Percentiles rank a stretch among this genome's conserved stretches.
Evolutionary conservation across 2,329 filamentous ascomycete species (phyloP).

Genomic region (Epichloe elymi): DNA sequence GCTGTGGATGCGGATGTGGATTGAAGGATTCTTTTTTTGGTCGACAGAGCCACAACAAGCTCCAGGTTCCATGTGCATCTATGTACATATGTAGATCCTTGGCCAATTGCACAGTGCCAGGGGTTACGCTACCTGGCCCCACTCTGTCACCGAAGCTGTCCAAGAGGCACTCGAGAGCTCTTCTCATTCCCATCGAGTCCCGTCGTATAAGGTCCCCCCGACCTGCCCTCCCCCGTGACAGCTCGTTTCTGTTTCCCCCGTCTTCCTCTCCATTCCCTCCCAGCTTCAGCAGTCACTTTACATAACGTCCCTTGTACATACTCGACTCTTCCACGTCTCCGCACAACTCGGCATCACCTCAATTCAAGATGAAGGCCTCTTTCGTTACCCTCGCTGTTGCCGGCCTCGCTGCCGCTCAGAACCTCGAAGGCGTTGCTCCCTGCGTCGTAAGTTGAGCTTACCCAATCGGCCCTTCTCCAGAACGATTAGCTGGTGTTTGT

Average conservation of each 20-base stretch:
- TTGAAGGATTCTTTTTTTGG: no score
- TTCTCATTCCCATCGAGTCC: background rate
- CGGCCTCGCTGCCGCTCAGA: constrained; percentile 25
- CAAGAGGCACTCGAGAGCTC: background rate
- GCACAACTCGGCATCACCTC: background rate
- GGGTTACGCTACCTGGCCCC: background rate
- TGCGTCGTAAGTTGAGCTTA: constrained; percentile 26
- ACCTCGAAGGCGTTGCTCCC: constrained; percentile 20
- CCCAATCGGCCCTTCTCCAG: no score
- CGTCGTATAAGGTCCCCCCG: constrained; percentile 4
- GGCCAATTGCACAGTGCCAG: background rate
- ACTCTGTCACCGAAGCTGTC: background rate
- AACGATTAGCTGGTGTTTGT: no score
- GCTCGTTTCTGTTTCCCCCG: background rate
- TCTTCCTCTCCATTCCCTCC: background rate
- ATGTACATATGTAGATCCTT: background rate
- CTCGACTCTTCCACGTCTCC: background rate
- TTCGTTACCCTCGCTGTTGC: constrained; percentile 19
- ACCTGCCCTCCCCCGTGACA: background rate
- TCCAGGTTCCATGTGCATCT: background rate
- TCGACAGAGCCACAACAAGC: no score
- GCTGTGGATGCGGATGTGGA: no score
- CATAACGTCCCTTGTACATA: constrained; percentile 1
- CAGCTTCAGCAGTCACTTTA: background rate
- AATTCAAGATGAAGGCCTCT: constrained; percentile 27